Conservation (phyloP, 495 filamentous ascomycete genomes). For the Aspergillus kassunensis region DNA sequence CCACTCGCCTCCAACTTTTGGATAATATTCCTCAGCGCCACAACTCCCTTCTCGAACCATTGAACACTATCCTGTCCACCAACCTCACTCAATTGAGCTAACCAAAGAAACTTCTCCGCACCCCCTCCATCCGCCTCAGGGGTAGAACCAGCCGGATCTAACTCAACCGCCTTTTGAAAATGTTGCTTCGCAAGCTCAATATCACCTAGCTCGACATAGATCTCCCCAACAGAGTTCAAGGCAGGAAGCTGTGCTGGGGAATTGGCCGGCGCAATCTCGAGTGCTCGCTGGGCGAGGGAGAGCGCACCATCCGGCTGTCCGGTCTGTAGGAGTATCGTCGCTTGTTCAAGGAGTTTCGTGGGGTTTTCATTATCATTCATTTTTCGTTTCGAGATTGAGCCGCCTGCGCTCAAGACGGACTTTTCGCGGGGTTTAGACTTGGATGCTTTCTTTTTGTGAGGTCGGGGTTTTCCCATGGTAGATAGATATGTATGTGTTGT, state of each 20-base stretch:
- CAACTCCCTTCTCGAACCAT: slow-evolving; percentile 84
- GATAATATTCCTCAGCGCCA: slow-evolving; percentile 63
- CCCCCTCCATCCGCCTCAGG: slow-evolving; percentile 67
- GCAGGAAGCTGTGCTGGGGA: slow-evolving; percentile 53
- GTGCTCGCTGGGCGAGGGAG: slow-evolving; percentile 58
- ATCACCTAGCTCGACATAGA: slow-evolving; percentile 80
- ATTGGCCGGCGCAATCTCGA: slow-evolving; percentile 42
- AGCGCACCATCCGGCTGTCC: slow-evolving; percentile 67
- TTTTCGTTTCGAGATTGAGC: slow-evolving; percentile 41
- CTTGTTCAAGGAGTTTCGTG: slow-evolving; percentile 59
- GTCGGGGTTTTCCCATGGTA: slow-evolving; percentile 46
- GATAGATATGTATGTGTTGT: not conserved
- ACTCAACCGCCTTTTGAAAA: slow-evolving; percentile 63
- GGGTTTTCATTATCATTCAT: slow-evolving; percentile 44
- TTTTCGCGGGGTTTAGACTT: slow-evolving; percentile 44
- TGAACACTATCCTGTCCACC: slow-evolving; percentile 77
- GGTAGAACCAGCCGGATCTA: slow-evolving; percentile 67
- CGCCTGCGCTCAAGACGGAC: slow-evolving; percentile 44
- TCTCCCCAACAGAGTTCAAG: slow-evolving; percentile 76
- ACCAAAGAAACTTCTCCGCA: slow-evolving; percentile 91
- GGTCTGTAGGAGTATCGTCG: slow-evolving; percentile 64
- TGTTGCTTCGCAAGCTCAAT: slow-evolving; percentile 62
- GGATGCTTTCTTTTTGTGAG: slow-evolving; percentile 44
- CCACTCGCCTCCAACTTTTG: slow-evolving; percentile 43
- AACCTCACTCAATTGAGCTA: slow-evolving; percentile 86